Evolutionary conservation across 805 yeast genomes (phyloP).

Genomic region (Teunomyces tritomae): DNA sequence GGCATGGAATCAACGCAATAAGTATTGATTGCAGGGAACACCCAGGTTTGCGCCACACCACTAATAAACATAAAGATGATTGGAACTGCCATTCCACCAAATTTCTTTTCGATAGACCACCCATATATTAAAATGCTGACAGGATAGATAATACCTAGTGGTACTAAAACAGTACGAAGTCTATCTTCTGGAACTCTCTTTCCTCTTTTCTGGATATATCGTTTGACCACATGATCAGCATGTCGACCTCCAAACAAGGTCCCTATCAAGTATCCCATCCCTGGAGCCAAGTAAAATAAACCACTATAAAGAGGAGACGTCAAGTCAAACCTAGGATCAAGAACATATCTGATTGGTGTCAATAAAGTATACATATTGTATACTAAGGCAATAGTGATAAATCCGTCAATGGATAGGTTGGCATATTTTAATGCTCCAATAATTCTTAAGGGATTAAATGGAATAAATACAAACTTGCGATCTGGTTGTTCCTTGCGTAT

Average conservation of each 20-base stretch:
- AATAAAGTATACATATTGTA: constrained; percentile 52
- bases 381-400: constrained; percentile 37
- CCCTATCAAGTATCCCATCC: constrained; percentile 51
- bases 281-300: constrained; percentile 56
- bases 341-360: constrained; percentile 55
- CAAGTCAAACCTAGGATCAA: constrained; percentile 54
- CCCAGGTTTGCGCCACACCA: constrained; percentile 51
- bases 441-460: constrained; percentile 48
- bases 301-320: constrained; percentile 49
- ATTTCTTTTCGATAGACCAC: constrained; percentile 47
- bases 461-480: constrained; percentile 39
- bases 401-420: constrained; percentile 43
- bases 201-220: constrained; percentile 42
- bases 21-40: constrained; percentile 53
- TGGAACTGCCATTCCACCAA: constrained; percentile 57
- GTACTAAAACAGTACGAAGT: constrained; percentile 36
- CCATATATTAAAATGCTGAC: constrained; percentile 49
- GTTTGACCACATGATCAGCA: constrained; percentile 49
- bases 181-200: constrained; percentile 53
- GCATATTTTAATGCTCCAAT: constrained; percentile 40
- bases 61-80: constrained; percentile 46
- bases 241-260: constrained; percentile 51
- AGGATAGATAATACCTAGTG: constrained; percentile 47
- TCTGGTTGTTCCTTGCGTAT: constrained; percentile 21
- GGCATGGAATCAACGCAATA: constrained; percentile 62